A percentile compares a stretch with the other conserved stretches of the same genome.
Evolutionary conservation across 345 rosid genomes (phyloP).

Genomic region (Melaleuca alternifolia): DNA sequence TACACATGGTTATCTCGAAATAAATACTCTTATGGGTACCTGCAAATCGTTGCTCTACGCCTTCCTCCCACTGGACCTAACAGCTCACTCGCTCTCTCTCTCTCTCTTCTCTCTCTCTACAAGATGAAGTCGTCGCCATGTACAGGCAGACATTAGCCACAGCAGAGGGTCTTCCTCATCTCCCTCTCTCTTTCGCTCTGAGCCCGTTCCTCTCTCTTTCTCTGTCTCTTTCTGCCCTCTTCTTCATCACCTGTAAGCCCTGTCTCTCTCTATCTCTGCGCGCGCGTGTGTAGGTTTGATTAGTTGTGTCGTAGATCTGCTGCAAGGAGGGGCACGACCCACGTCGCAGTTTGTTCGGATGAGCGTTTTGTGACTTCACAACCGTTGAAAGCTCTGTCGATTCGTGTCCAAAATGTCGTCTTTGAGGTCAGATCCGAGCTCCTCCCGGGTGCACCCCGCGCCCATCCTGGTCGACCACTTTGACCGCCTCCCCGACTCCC

Average conservation of each 20-base stretch:
- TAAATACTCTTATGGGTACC: background rate
- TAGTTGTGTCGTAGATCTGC: background rate
- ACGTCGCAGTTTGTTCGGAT: background rate
- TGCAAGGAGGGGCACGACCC: background rate
- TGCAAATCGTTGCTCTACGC: background rate
- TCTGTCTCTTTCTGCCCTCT: background rate
- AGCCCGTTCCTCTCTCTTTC: background rate
- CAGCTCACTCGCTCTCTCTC: background rate
- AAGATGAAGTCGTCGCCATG: background rate
- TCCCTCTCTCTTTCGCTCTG: background rate
- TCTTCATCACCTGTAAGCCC: background rate
- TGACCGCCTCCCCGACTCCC: slow-evolving; percentile 76
- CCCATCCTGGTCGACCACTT: slow-evolving; percentile 51
- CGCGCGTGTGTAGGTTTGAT: background rate
- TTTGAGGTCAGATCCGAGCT: background rate
- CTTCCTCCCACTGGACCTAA: background rate
- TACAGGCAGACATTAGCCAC: background rate
- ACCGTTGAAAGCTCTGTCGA: background rate
- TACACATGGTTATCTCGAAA: too few relatives aligned
- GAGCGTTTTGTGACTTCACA: background rate
- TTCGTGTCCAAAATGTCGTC: background rate
- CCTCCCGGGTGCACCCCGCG: slow-evolving; percentile 42
- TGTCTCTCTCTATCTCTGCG: background rate
- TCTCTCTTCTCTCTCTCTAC: background rate
- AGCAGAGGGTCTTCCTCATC: too few relatives aligned